phyloP scores from a whole-genome alignment of 257 asterid species.

The Gentiana straminea region DNA sequence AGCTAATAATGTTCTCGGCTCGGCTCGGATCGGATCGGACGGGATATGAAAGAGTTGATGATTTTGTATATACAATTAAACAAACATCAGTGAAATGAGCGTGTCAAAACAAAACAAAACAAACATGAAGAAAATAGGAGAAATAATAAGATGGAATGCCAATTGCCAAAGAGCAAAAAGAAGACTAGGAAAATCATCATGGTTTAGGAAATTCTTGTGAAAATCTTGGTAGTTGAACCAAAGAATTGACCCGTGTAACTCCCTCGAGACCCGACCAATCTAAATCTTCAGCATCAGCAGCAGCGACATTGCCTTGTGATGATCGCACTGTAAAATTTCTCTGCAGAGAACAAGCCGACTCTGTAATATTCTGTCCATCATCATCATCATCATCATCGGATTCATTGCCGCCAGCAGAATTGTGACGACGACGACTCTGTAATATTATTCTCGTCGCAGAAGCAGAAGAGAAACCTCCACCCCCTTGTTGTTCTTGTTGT shows the following conservation, averaged over 20 bases:
- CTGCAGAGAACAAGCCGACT: conserved; percentile 34
- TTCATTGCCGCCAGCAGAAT: conserved; percentile 59
- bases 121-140: too few species aligned
- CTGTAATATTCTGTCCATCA: conserved; percentile 65
- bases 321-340: conserved; percentile 75
- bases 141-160: too few species aligned
- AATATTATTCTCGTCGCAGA: conserved; percentile 13
- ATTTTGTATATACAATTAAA: too few species aligned
- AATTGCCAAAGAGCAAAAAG: neutral
- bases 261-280: conserved; percentile 98
- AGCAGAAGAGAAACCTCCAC: conserved; percentile 53
- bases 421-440: conserved; percentile 40
- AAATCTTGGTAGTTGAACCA: conserved; percentile 94
- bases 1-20: too few species aligned
- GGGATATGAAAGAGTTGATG: too few species aligned
- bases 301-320: conserved; percentile 29
- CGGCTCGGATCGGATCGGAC: too few species aligned
- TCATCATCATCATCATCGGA: conserved; percentile 62
- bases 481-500: conserved; percentile 12
- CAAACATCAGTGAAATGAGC: too few species aligned
- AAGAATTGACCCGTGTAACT: conserved; percentile 87
- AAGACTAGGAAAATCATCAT: conserved; percentile 26
- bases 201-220: conserved; percentile 65
- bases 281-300: conserved; percentile 37
- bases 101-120: too few species aligned